Conservation (phyloP, 805 yeast species). For the Jamesozyma piceae region DNA sequence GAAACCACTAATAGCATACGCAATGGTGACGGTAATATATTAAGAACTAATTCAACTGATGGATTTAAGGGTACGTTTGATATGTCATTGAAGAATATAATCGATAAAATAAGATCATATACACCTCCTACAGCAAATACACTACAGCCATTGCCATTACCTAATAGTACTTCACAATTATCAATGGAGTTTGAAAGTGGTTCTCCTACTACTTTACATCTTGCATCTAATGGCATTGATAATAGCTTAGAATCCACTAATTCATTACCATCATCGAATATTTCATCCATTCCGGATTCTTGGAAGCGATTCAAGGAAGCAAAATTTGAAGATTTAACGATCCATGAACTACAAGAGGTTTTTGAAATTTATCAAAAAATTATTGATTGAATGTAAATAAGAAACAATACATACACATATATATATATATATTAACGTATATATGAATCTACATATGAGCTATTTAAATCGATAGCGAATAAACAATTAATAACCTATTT, state of each 20-base stretch:
- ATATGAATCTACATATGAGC: background rate
- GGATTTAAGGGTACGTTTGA: constrained; percentile 25
- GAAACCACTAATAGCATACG: background rate
- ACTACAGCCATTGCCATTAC: constrained; percentile 9
- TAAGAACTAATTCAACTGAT: constrained; percentile 21
- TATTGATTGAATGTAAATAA: background rate
- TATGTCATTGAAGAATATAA: constrained; percentile 23
- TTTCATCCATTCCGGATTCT: constrained; percentile 8
- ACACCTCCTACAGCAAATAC: constrained; percentile 19
- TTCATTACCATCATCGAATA: constrained; percentile 3
- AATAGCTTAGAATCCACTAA: constrained; percentile 1
- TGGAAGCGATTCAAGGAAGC: constrained; percentile 19
- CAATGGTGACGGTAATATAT: background rate
- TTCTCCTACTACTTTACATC: constrained; percentile 1
- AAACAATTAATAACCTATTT: too few species aligned
- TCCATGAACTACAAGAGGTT: constrained; percentile 21
- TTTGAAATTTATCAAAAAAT: constrained; percentile 25
- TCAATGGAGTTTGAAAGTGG: constrained; percentile 10
- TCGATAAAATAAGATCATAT: constrained; percentile 26
- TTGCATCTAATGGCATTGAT: background rate
- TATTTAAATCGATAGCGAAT: too few species aligned
- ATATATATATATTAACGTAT: background rate
- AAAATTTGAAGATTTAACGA: constrained; percentile 25
- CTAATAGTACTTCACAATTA: constrained; percentile 13
- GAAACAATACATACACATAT: background rate